These are phyloP conservation scores for Saturnispora saitoi DNA, from an alignment of 805 yeast species.

Conservation along the genomic window DNA sequence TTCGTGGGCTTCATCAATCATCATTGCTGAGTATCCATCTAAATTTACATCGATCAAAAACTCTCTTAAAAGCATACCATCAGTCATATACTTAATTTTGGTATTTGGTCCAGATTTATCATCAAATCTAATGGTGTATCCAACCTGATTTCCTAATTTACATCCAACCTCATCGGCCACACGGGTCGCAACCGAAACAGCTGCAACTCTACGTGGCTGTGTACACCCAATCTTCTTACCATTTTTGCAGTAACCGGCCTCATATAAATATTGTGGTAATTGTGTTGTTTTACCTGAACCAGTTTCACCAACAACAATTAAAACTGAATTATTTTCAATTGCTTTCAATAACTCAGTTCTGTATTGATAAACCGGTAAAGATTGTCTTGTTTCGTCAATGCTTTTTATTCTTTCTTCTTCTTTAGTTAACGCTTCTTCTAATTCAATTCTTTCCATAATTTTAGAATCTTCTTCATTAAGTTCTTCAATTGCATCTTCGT, in stretches of 20 bases:
- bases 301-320: slow-evolving; percentile 88
- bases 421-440: slow-evolving; percentile 26
- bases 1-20: slow-evolving; percentile 97
- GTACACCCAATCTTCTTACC: slow-evolving; percentile 71
- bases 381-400: slow-evolving; percentile 46
- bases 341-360: slow-evolving; percentile 53
- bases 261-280: slow-evolving; percentile 77
- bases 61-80: slow-evolving; percentile 89
- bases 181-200: slow-evolving; percentile 80
- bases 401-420: slow-evolving; percentile 30
- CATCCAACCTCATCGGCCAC: slow-evolving; percentile 87
- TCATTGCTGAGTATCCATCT: slow-evolving; percentile 63
- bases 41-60: slow-evolving; percentile 69
- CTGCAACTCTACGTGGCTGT: slow-evolving; percentile 94
- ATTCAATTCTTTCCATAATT: slow-evolving; percentile 25
- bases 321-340: slow-evolving; percentile 56
- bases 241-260: slow-evolving; percentile 62
- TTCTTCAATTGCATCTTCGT: slow-evolving; percentile 26
- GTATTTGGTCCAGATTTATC: slow-evolving; percentile 62
- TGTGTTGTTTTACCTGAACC: slow-evolving; percentile 97
- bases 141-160: slow-evolving; percentile 78
- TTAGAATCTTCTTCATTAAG: slow-evolving; percentile 20
- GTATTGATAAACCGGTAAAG: slow-evolving; percentile 68
- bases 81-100: slow-evolving; percentile 81
- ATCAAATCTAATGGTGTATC: slow-evolving; percentile 84